Conservation (phyloP, 805 yeast species). For the Ascoidea tarda region DNA sequence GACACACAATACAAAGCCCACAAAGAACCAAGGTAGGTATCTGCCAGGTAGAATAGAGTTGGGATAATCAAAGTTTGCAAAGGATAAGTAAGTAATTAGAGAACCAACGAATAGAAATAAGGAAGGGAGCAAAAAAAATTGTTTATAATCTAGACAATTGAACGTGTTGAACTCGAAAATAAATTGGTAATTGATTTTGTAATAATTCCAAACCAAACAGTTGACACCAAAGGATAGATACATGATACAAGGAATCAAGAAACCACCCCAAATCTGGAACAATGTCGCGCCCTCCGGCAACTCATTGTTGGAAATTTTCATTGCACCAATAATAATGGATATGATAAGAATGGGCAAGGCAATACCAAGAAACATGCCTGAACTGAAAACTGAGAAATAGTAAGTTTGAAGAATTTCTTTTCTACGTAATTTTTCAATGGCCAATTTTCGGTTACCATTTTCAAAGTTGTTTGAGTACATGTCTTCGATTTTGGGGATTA, state of each 20-base stretch:
- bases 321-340: constrained; percentile 39
- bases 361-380: constrained; percentile 61
- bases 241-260: constrained; percentile 50
- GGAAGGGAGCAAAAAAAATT: constrained; percentile 53
- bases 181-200: constrained; percentile 78
- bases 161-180: constrained; percentile 78
- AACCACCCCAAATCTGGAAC: constrained; percentile 90
- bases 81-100: constrained; percentile 63
- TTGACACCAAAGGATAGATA: constrained; percentile 51
- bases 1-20: constrained; percentile 34
- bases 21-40: constrained; percentile 70
- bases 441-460: constrained; percentile 55
- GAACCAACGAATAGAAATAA: constrained; percentile 40
- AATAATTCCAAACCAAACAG: constrained; percentile 57
- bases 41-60: constrained; percentile 34
- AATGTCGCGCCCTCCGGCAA: constrained; percentile 45
- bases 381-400: constrained; percentile 29
- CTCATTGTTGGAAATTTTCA: constrained; percentile 20
- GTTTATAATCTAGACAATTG: constrained; percentile 48
- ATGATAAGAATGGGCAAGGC: constrained; percentile 54
- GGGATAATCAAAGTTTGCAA: constrained; percentile 47
- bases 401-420: constrained; percentile 22
- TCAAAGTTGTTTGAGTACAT: constrained; percentile 54
- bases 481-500: constrained; percentile 51
- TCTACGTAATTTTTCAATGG: constrained; percentile 49